Evolutionary conservation across 805 yeast species (phyloP).

Genomic region (Lipomyces yamanashiensis): DNA sequence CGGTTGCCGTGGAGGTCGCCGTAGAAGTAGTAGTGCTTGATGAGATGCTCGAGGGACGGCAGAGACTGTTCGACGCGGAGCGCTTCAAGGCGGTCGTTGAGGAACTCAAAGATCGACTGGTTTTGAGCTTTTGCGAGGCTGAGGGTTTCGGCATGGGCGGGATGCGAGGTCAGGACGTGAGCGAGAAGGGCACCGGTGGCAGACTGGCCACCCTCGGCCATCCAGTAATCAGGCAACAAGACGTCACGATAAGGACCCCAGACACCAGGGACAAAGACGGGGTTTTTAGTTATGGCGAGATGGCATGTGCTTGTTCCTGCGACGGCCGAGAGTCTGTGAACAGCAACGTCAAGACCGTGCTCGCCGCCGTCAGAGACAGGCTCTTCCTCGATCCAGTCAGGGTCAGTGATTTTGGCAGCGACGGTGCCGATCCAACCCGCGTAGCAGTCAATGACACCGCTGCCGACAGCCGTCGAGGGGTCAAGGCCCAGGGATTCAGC

Average conservation of each 20-base stretch:
- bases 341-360: constrained; percentile 55
- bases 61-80: constrained; percentile 60
- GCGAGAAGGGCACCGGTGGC: constrained; percentile 94
- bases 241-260: constrained; percentile 99
- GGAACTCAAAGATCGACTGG: constrained; percentile 77
- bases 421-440: constrained; percentile 99
- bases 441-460: constrained; percentile 97
- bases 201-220: constrained; percentile 99
- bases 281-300: constrained; percentile 79
- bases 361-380: constrained; percentile 38
- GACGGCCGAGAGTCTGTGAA: constrained; percentile 92
- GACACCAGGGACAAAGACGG: constrained; percentile 91
- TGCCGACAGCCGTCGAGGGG: constrained; percentile 79
- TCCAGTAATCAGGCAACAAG: constrained; percentile 86
- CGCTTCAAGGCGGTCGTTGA: constrained; percentile 75
- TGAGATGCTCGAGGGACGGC: constrained; percentile 78
- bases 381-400: constrained; percentile 38
- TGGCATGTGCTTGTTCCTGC: constrained; percentile 99
- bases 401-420: constrained; percentile 77
- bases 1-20: constrained; percentile 97
- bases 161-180: constrained; percentile 85
- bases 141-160: constrained; percentile 77
- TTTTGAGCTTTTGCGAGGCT: constrained; percentile 69
- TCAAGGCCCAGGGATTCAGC: constrained; percentile 86
- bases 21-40: constrained; percentile 85